phyloP scores from a whole-genome alignment of 2,329 filamentous ascomycete genomes.

The Samsoniella hepiali region DNA sequence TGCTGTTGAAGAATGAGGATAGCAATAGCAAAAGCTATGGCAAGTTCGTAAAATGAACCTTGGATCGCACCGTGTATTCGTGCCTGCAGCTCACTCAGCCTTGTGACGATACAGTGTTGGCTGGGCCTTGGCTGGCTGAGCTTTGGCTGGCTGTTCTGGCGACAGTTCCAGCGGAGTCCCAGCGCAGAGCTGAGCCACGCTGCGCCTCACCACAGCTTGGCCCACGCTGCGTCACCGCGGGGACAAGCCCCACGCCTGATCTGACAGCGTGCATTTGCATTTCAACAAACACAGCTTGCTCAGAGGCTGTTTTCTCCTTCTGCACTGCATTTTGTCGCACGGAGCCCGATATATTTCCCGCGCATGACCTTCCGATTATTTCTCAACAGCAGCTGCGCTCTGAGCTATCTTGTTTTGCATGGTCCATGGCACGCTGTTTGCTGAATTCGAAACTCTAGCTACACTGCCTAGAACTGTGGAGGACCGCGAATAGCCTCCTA shows the following conservation, averaged over 20 bases:
- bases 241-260: slow-evolving; percentile 20
- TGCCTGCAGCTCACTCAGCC: background rate
- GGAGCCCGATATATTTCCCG: no score
- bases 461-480: background rate
- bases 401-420: background rate
- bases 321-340: background rate
- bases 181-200: slow-evolving; percentile 29
- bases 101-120: background rate
- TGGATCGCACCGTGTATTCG: background rate
- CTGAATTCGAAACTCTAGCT: background rate
- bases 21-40: background rate
- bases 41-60: background rate
- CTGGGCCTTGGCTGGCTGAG: background rate
- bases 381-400: background rate
- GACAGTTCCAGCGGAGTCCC: background rate
- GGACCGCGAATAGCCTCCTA: background rate
- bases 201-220: slow-evolving; percentile 14
- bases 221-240: slow-evolving; percentile 26
- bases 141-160: background rate
- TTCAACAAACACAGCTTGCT: background rate
- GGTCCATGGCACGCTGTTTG: background rate
- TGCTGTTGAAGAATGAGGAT: background rate
- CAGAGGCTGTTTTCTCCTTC: background rate
- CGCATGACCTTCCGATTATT: background rate
- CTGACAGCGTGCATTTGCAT: slow-evolving; percentile 9